Conservation (phyloP, 805 yeast species). For the Yarrowia sp. region DNA sequence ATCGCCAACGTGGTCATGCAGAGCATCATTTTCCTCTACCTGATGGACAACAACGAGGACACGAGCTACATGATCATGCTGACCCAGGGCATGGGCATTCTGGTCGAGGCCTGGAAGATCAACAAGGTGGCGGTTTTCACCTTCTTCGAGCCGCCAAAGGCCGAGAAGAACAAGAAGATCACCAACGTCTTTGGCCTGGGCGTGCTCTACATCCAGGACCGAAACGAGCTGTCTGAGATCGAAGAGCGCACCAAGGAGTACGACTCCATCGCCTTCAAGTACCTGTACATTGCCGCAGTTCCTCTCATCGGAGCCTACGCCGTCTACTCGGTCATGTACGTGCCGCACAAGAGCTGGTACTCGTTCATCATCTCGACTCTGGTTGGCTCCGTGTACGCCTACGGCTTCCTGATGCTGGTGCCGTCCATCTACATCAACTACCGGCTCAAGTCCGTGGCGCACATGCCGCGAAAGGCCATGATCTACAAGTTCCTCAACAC, state of each 20-base stretch:
- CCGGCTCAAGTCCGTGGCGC: slow-evolving; percentile 46
- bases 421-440: slow-evolving; percentile 46
- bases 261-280: slow-evolving; percentile 44
- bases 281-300: slow-evolving; percentile 40
- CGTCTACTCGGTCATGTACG: slow-evolving; percentile 41
- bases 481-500: slow-evolving; percentile 45
- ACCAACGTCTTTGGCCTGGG: not conserved
- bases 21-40: slow-evolving; percentile 41
- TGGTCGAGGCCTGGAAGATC: slow-evolving; percentile 47
- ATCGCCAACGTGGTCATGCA: slow-evolving; percentile 45
- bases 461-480: slow-evolving; percentile 45
- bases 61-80: slow-evolving; percentile 43
- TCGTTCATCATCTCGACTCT: slow-evolving; percentile 43
- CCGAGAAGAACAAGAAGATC: not conserved
- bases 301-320: slow-evolving; percentile 44
- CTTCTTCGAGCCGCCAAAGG: not conserved
- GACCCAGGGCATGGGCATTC: slow-evolving; percentile 42
- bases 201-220: slow-evolving; percentile 37
- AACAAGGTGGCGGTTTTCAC: slow-evolving; percentile 42
- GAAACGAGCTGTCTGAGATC: slow-evolving; percentile 41
- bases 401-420: slow-evolving; percentile 44
- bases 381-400: slow-evolving; percentile 45
- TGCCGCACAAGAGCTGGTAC: slow-evolving; percentile 46
- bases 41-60: slow-evolving; percentile 43
- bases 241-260: slow-evolving; percentile 45